These are phyloP conservation scores for Singerocomus inundabilis DNA, from an alignment of 1,284 basidiomycete genomes.

Conservation along the genomic window DNA sequence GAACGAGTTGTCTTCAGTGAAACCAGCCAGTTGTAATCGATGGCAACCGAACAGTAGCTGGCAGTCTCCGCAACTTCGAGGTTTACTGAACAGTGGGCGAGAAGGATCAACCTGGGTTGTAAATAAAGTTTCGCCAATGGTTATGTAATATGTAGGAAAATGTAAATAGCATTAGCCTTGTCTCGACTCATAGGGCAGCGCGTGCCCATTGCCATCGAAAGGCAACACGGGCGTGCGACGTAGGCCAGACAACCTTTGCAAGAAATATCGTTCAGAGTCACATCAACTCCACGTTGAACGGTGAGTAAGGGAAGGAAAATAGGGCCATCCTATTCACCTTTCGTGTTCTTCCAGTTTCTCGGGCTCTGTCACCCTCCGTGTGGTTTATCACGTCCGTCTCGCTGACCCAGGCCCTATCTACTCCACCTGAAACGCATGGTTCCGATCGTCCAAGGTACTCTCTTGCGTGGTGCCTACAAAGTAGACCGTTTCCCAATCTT, in stretches of 20 bases:
- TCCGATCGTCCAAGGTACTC: slow-evolving; percentile 44
- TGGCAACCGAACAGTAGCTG: too few species aligned
- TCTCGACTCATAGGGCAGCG: slow-evolving; percentile 29
- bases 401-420: slow-evolving; percentile 49
- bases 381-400: slow-evolving; percentile 53
- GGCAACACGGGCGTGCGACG: slow-evolving; percentile 34
- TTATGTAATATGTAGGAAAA: too few species aligned
- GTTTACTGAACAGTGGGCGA: too few species aligned
- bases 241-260: slow-evolving; percentile 37
- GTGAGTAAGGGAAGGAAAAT: slow-evolving; percentile 8
- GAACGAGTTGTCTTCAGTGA: too few species aligned
- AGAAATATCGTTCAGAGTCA: slow-evolving; percentile 37
- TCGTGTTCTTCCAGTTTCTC: slow-evolving; percentile 46
- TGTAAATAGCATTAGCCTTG: too few species aligned
- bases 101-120: too few species aligned
- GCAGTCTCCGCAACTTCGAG: too few species aligned
- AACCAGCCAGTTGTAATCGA: too few species aligned
- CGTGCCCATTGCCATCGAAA: slow-evolving; percentile 41
- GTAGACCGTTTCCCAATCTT: slow-evolving; percentile 61
- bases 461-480: slow-evolving; percentile 55
- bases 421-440: slow-evolving; percentile 30
- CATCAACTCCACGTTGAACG: slow-evolving; percentile 34
- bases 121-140: too few species aligned
- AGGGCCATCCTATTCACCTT: background rate
- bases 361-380: slow-evolving; percentile 59